These are phyloP conservation scores for Glycine latifolia DNA, from an alignment of 306 rosid genomes.

Conservation along the genomic window DNA sequence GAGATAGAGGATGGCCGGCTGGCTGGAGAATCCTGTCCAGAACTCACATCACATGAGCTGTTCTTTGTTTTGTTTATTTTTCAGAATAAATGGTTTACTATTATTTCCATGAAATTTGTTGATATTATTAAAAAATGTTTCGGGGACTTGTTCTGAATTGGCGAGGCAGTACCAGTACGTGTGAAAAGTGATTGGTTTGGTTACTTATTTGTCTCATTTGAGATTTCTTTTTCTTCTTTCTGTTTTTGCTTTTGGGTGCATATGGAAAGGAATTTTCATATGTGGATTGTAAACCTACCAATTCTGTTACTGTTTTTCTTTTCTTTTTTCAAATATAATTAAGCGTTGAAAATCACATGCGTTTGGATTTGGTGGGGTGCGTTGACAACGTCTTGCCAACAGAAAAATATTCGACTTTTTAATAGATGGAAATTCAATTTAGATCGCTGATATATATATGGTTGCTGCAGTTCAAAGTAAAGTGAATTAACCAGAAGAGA, in stretches of 20 bases:
- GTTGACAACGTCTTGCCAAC: slow-evolving; percentile 49
- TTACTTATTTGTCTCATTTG: slow-evolving; percentile 23
- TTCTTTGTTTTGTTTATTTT: slow-evolving; percentile 5
- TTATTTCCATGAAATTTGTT: neutral
- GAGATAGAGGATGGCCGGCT: slow-evolving; percentile 31
- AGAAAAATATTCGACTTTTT: slow-evolving; percentile 12
- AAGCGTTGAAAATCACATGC: slow-evolving; percentile 4
- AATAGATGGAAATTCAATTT: neutral
- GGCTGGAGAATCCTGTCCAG: slow-evolving; percentile 49
- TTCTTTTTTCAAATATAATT: neutral
- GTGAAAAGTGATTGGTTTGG: slow-evolving; percentile 24
- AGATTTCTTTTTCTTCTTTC: neutral
- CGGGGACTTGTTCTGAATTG: slow-evolving; percentile 26
- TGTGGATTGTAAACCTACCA: slow-evolving; percentile 36
- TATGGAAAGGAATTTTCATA: neutral
- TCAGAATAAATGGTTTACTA: neutral
- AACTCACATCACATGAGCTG: slow-evolving; percentile 32
- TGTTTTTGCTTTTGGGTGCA: neutral
- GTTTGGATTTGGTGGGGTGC: slow-evolving; percentile 37
- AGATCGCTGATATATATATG: neutral
- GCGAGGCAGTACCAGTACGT: neutral
- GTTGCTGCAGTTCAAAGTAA: slow-evolving; percentile 47
- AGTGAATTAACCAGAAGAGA: slow-evolving; percentile 36
- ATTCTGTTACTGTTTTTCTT: neutral
- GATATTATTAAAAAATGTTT: neutral